Conservation (phyloP, 2,329 filamentous ascomycete genomes). For the Hypocreales sp. region DNA sequence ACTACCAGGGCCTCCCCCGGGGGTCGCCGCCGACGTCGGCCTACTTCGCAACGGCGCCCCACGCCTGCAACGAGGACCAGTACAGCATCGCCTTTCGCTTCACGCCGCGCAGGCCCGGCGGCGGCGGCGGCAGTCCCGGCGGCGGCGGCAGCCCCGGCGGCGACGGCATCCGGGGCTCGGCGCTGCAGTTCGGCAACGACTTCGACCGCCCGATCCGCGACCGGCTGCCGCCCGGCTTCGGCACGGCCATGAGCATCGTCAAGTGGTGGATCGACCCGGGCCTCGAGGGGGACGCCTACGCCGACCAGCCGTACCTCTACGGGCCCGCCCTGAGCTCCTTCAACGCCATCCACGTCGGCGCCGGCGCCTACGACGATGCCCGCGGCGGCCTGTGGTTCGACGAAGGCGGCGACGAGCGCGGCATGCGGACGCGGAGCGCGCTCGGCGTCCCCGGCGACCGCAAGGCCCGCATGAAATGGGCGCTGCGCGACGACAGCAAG, state of each 20-base stretch:
- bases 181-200: conserved; percentile 88
- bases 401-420: conserved; percentile 48
- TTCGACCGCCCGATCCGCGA: conserved; percentile 86
- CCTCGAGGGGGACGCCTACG: conserved; percentile 77
- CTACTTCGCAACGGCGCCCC: conserved; percentile 62
- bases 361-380: conserved; percentile 26
- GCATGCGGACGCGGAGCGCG: conserved; percentile 26
- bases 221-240: conserved; percentile 72
- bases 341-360: conserved; percentile 58
- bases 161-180: conserved; percentile 47
- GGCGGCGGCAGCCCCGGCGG: not conserved
- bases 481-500: conserved; percentile 31
- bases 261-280: conserved; percentile 87
- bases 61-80: conserved; percentile 53
- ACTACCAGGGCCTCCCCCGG: conserved; percentile 54
- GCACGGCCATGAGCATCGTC: conserved; percentile 69
- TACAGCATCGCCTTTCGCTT: conserved; percentile 77
- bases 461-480: conserved; percentile 44
- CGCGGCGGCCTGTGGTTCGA: conserved; percentile 42
- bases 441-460: conserved; percentile 35
- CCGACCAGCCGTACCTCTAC: conserved; percentile 74
- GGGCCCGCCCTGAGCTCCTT: conserved; percentile 69
- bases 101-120: conserved; percentile 40
- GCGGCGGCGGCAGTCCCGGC: conserved; percentile 1
- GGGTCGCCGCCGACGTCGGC: conserved; percentile 52